These are phyloP conservation scores for Pichia insulana DNA, from an alignment of 805 yeast species.

Conservation along the genomic window DNA sequence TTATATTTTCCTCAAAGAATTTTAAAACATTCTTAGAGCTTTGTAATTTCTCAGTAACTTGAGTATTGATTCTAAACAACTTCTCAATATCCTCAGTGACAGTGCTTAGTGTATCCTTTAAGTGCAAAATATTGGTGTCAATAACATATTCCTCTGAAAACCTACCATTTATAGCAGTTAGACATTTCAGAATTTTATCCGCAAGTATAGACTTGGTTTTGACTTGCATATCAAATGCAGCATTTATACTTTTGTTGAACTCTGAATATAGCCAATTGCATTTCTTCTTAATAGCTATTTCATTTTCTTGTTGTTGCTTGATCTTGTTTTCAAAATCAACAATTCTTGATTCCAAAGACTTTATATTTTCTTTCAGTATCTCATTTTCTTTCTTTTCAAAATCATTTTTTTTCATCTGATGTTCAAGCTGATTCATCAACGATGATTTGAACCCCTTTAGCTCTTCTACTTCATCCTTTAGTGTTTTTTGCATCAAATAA, in stretches of 20 bases:
- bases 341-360: constrained; percentile 24
- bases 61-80: background rate
- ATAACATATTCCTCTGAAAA: background rate
- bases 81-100: background rate
- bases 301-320: constrained; percentile 16
- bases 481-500: constrained; percentile 39
- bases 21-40: background rate
- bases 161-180: background rate
- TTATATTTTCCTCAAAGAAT: background rate
- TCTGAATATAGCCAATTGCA: constrained; percentile 1
- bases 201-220: background rate
- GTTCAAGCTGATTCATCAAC: constrained; percentile 16
- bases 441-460: constrained; percentile 33
- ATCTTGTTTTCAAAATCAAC: constrained; percentile 27
- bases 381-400: constrained; percentile 18
- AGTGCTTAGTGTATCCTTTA: background rate
- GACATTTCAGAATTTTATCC: constrained; percentile 1
- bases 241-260: background rate
- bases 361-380: constrained; percentile 7
- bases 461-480: constrained; percentile 43
- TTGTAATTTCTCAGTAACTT: background rate
- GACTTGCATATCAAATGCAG: constrained; percentile 1
- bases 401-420: constrained; percentile 13
- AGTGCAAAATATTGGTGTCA: background rate
- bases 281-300: constrained; percentile 7